Base-by-base conservation (phyloP, 306 rosid species). In the Trifolium pratense region DNA sequence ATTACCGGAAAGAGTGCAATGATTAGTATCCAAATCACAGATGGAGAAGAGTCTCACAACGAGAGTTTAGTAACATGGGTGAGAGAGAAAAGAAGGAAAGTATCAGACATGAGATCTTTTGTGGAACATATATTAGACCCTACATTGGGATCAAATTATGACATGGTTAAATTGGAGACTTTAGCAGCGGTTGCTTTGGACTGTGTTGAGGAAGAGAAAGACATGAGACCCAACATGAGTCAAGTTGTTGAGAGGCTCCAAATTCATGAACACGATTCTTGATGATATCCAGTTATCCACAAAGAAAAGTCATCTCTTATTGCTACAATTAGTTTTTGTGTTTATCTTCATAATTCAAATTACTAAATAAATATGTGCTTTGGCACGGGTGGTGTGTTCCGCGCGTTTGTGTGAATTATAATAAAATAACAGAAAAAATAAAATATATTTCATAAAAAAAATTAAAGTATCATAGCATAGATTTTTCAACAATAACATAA, bases 11-110 rank as follows among this genome's bases (percentile, higher is more conserved):
- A 13, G 45, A 68, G 73, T 9, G 57, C 73, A 29, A 68, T 6
- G 11, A 31, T 31, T 3, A 29, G 45, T 13, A 67, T 67, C 5
- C n/a, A 46, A n/a, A 46, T 46, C 52, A 12, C 7, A 36, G 11
- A 37, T 9, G 42, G 42, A 37, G 32, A 63, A 49, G 60, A 68
- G 43, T 0, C 43, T 9, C n/a, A 9, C n/a, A 2, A 63, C 3
- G 73, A 68, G 60, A 48, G 60, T 14, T 46, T 67, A 43, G 72
- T 67, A 2, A 67, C 72, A 15, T 67, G 72, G 72, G 72, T 67
- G 8, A 49, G 60, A 37, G 73, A 68, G 29, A 68, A 48, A 51
- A 68, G 14, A 16, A 68, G 43, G 26, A 68, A 48, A 5, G 29
- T 56, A 31, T 49, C 16, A 29, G 36, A 48, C 16, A 21, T n/a